Conservation (phyloP, 148 eudicot genomes). For the Chenopodium quinoa region DNA sequence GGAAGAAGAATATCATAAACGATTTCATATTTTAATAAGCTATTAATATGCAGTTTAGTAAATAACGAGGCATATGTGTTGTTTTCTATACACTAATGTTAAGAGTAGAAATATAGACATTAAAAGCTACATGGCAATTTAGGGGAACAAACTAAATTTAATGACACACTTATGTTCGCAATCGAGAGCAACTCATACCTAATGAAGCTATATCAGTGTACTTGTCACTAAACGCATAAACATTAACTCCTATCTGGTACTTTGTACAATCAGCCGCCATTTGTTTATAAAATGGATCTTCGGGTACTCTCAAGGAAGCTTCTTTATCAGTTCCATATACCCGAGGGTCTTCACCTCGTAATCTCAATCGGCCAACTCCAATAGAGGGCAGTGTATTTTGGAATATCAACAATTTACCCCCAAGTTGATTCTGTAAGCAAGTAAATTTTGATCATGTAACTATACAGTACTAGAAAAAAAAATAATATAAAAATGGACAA, state of each 20-base stretch:
- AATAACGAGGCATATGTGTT: not conserved
- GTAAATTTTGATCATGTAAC: constrained; percentile 9
- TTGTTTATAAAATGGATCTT: constrained; percentile 97
- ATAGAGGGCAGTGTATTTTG: constrained; percentile 90
- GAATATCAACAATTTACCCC: constrained; percentile 94
- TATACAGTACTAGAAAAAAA: not conserved
- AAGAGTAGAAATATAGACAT: not conserved
- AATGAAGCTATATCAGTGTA: constrained; percentile 91
- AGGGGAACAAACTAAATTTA: not conserved
- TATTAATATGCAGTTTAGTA: not conserved
- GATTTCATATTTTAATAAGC: not conserved
- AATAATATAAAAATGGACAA: not conserved
- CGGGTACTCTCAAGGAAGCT: constrained; percentile 71
- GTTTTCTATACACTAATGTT: not conserved
- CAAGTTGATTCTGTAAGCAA: constrained; percentile 76
- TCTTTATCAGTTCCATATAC: constrained; percentile 96
- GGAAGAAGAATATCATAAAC: not conserved
- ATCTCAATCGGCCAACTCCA: constrained; percentile 84
- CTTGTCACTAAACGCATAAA: constrained; percentile 96
- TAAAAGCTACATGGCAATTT: not conserved
- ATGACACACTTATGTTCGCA: not conserved
- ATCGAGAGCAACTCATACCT: constrained; percentile 43
- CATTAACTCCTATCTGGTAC: constrained; percentile 84
- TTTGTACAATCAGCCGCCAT: constrained; percentile 98
- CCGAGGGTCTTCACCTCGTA: constrained; percentile 85